Conservation (phyloP, 2,329 filamentous ascomycete species). For the Aspergillus proliferans region DNA sequence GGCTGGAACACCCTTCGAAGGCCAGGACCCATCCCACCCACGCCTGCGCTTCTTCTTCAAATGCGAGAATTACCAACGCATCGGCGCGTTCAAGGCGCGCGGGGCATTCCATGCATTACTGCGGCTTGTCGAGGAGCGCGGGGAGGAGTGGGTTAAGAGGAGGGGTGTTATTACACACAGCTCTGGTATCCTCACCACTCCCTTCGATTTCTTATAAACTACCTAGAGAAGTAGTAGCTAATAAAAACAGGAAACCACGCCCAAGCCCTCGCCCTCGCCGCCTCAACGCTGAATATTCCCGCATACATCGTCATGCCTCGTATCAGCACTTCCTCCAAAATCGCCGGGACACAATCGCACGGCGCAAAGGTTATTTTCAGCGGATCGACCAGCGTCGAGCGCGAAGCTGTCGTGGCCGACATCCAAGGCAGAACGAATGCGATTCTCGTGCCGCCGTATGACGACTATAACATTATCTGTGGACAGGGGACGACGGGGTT, state of each 20-base stretch:
- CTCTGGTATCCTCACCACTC: slow-evolving; percentile 36
- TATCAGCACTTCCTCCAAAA: slow-evolving; percentile 81
- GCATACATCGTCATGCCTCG: slow-evolving; percentile 88
- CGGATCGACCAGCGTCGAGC: slow-evolving; percentile 71
- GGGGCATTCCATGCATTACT: slow-evolving; percentile 84
- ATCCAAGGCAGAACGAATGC: slow-evolving; percentile 68
- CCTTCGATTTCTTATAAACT: too few relatives aligned
- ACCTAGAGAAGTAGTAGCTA: background rate
- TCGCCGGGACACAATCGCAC: slow-evolving; percentile 72
- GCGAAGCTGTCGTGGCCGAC: slow-evolving; percentile 67
- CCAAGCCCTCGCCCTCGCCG: slow-evolving; percentile 83
- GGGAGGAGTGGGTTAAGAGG: slow-evolving; percentile 54
- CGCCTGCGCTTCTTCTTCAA: slow-evolving; percentile 80
- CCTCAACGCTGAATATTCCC: slow-evolving; percentile 63
- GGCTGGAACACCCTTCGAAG: slow-evolving; percentile 52
- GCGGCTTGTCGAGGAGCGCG: slow-evolving; percentile 57
- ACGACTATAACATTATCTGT: slow-evolving; percentile 84
- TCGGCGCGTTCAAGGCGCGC: slow-evolving; percentile 87
- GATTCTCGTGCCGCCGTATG: slow-evolving; percentile 79
- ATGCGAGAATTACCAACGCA: slow-evolving; percentile 85
- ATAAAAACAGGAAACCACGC: slow-evolving; percentile 73
- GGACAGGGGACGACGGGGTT: slow-evolving; percentile 87
- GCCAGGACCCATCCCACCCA: slow-evolving; percentile 55
- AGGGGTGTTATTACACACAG: slow-evolving; percentile 85
- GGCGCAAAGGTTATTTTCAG: slow-evolving; percentile 74